Evolutionary conservation across 371 early-diverging fungal genomes (phyloP).

Genomic region (Zychaea mexicana): DNA sequence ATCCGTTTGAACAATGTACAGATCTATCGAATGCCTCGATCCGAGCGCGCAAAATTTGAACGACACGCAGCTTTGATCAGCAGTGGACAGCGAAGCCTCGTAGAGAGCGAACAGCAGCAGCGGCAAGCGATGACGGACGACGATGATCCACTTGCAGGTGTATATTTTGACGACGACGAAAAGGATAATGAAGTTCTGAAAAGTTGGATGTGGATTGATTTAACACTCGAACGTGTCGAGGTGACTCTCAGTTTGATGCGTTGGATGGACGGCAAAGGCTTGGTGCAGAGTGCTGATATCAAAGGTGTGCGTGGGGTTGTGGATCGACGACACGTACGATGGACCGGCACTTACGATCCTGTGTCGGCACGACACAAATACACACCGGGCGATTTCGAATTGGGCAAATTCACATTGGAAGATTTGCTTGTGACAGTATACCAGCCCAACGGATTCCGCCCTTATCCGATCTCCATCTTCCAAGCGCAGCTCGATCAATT

Average conservation of each 20-base stretch:
- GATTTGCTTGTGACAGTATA: slow-evolving; percentile 73
- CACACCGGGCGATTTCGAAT: slow-evolving; percentile 84
- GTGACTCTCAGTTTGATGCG: slow-evolving; percentile 86
- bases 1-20: slow-evolving; percentile 87
- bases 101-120: background rate
- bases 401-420: slow-evolving; percentile 68
- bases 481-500: slow-evolving; percentile 81
- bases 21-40: slow-evolving; percentile 53
- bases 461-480: slow-evolving; percentile 87
- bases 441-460: slow-evolving; percentile 85
- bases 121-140: slow-evolving; percentile 10
- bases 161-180: slow-evolving; percentile 47
- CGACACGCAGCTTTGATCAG: slow-evolving; percentile 32
- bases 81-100: slow-evolving; percentile 4
- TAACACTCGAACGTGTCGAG: slow-evolving; percentile 82
- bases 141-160: slow-evolving; percentile 46
- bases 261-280: slow-evolving; percentile 91
- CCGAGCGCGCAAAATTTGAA: slow-evolving; percentile 45
- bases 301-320: slow-evolving; percentile 90
- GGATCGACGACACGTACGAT: slow-evolving; percentile 85
- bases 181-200: slow-evolving; percentile 41
- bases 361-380: slow-evolving; percentile 63
- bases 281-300: slow-evolving; percentile 81
- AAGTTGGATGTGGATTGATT: slow-evolving; percentile 72
- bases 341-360: slow-evolving; percentile 70